Evolutionary conservation across 1,139 yeast species (phyloP), one percentile per base, ranked within the genome.

Genomic region (Suhomyces coccinellae): DNA sequence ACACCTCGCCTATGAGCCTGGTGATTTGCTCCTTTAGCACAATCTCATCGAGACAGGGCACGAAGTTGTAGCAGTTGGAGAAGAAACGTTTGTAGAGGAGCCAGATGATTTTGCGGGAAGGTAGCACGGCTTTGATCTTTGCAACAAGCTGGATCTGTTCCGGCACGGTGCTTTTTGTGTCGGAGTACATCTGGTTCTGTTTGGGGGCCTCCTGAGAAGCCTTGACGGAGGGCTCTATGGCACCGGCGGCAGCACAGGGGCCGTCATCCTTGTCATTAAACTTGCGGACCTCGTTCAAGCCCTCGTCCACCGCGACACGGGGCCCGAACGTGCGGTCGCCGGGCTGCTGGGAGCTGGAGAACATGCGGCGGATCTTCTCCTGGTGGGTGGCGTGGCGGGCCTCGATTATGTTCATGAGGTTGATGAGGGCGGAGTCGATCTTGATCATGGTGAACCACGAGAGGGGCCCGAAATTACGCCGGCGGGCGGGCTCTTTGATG

Each of bases 41-140:
- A 15, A 47, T 51, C 50, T 80, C 82, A 55, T 80, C 84, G 13
- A 80, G 50, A 31, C 75, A 67, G 0, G 85, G 84, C 37, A 77
- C 63, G 34, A 71, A 71, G 1, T 82, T 79, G 52, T 79, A 77
- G 10, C 79, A 61, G 32, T 65, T 61, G 26, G 62, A 62, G 59
- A 80, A 79, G 50, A 73, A 80, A 20, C 75, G 55, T 31, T 59
- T 58, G 15, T 59, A 48, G 13, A 65, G 47, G 27, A 63, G 47
- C 59, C 71, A 61, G 11, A 79, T 59, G 2, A 73, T 66, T 27
- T 62, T 61, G 43, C 63, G 63, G 7, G 73, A 68, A 1, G 85
- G 85, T 12, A 65, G 46, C 63, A 56, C 16, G 44, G 45, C 30
- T 41, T 55, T 58, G 20, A 69, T 61, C 31, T 55, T 54, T 5